Evolutionary conservation across 176 grass and related monocot genomes (phyloP).

Genomic region (Poa annua): DNA sequence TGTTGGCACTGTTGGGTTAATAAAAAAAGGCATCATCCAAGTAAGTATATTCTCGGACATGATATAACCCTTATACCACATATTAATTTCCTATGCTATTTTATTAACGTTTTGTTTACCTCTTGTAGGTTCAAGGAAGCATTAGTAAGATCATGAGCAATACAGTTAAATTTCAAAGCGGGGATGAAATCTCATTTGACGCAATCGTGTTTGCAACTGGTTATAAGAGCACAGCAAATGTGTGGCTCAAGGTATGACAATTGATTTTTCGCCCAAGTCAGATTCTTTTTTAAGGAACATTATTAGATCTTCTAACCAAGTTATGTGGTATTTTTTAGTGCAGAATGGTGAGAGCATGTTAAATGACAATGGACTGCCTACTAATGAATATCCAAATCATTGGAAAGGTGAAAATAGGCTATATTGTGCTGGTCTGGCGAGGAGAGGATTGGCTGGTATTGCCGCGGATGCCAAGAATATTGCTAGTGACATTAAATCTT

Average conservation of each 20-base stretch:
- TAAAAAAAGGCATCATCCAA: constrained; percentile 49
- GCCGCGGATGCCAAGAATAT: background rate
- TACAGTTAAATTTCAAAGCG: constrained; percentile 28
- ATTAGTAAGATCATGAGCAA: constrained; percentile 26
- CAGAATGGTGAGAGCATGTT: constrained; percentile 11
- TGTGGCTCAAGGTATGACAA: constrained; percentile 52
- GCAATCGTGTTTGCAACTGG: constrained; percentile 56
- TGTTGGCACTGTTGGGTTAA: constrained; percentile 43
- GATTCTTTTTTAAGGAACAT: background rate
- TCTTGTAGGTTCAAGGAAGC: background rate
- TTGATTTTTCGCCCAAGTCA: background rate
- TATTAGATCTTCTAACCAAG: background rate
- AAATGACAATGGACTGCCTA: background rate
- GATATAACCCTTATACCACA: background rate
- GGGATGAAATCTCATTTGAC: constrained; percentile 16
- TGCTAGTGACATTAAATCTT: background rate
- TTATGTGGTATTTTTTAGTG: background rate
- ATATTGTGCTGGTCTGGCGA: background rate
- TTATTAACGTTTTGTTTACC: background rate
- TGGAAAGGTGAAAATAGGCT: background rate
- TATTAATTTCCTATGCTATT: background rate
- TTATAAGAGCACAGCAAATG: constrained; percentile 44
- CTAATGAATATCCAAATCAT: background rate
- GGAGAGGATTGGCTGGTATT: constrained; percentile 5
- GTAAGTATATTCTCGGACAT: constrained; percentile 1